Percentiles rank a stretch among this genome's conserved stretches.
Evolutionary conservation across 2,329 filamentous ascomycete genomes (phyloP).

Genomic region (Verticillium albo-atrum): DNA sequence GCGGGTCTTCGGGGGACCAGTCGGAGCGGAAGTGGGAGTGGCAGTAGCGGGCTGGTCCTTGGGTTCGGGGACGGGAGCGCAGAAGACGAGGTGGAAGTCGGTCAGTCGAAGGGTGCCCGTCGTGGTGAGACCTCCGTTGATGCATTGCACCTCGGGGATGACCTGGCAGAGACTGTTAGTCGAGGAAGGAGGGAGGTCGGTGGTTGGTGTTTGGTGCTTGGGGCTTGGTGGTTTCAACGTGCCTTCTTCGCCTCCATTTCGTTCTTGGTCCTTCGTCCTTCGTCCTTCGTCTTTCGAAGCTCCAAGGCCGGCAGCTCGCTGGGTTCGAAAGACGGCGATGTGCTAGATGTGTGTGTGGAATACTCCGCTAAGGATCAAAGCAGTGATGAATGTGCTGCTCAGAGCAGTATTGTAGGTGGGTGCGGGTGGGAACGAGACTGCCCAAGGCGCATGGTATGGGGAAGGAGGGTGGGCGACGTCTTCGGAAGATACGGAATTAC

Average conservation of each 20-base stretch:
- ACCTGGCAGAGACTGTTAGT: conserved; percentile 25
- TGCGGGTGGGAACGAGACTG: background rate
- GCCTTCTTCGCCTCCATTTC: conserved; percentile 39
- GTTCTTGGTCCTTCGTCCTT: background rate
- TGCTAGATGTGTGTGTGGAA: background rate
- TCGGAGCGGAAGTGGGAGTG: background rate
- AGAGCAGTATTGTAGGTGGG: background rate
- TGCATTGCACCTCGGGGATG: conserved; percentile 55
- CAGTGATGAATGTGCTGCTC: background rate
- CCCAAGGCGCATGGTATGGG: background rate
- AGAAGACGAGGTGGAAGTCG: conserved; percentile 57
- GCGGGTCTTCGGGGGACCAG: conserved; percentile 31
- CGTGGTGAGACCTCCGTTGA: conserved; percentile 53
- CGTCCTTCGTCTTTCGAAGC: background rate
- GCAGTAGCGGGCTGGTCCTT: conserved; percentile 14
- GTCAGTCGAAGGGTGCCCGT: conserved; percentile 56
- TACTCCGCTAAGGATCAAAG: background rate
- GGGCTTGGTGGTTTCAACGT: conserved; percentile 6
- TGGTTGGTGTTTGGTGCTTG: no score
- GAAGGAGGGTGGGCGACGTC: background rate
- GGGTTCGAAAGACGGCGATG: background rate
- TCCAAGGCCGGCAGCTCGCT: background rate
- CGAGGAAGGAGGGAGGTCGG: no score
- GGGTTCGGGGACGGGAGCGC: conserved; percentile 32
- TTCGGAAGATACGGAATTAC: background rate